phyloP scores from a whole-genome alignment of 2,329 filamentous ascomycete genomes.

The Furcasterigmium sp. region DNA sequence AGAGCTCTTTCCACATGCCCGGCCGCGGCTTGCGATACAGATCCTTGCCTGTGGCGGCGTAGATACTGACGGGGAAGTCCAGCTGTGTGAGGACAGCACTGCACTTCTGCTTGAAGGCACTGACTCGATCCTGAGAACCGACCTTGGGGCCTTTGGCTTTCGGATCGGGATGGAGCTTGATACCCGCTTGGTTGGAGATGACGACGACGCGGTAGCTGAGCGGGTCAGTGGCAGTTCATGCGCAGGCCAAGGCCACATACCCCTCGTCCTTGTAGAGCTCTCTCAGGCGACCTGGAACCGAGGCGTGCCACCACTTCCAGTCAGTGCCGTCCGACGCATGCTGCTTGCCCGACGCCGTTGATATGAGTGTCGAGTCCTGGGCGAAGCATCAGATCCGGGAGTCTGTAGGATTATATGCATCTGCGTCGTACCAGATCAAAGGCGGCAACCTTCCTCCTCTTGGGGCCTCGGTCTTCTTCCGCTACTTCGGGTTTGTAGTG shows the following conservation, averaged over 20 bases:
- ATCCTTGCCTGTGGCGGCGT: conserved; percentile 81
- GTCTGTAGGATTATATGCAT: neutral
- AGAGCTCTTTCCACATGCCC: conserved; percentile 76
- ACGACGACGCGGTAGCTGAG: conserved; percentile 69
- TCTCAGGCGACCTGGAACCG: conserved; percentile 62
- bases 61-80: conserved; percentile 71
- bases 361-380: conserved; percentile 83
- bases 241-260: too few species aligned
- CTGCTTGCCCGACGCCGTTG: conserved; percentile 72
- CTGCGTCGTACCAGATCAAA: conserved; percentile 60
- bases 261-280: conserved; percentile 63
- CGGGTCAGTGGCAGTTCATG: neutral
- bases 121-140: conserved; percentile 54
- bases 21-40: conserved; percentile 78
- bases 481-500: conserved; percentile 51
- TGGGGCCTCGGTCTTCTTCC: conserved; percentile 19
- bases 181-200: conserved; percentile 82
- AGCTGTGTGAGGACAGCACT: conserved; percentile 63
- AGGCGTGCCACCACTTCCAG: conserved; percentile 90
- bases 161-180: conserved; percentile 69
- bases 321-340: conserved; percentile 67
- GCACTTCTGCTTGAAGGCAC: conserved; percentile 80
- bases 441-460: conserved; percentile 59
- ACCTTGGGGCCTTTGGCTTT: conserved; percentile 61
- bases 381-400: conserved; percentile 1